Percentiles rank a stretch among this genome's conserved stretches.
Conservation (phyloP, 148 eudicot genomes). For the Limonium bicolor region DNA sequence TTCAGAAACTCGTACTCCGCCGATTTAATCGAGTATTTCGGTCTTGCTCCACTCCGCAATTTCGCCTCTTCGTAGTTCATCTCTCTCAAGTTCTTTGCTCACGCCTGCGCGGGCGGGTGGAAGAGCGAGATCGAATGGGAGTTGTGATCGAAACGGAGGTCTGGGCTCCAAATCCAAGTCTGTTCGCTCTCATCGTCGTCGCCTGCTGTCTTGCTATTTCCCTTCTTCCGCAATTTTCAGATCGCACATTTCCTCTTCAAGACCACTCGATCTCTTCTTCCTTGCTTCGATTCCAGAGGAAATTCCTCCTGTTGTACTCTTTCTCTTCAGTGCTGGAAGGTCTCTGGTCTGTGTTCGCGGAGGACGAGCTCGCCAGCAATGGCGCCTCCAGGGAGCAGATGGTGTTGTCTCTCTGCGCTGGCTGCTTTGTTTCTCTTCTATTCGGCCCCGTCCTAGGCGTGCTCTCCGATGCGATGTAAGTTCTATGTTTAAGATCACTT, state of each 20-base stretch:
- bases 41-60: no score
- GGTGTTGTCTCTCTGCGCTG: conserved; percentile 33
- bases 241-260: conserved; percentile 16
- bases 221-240: conserved; percentile 29
- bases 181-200: conserved; percentile 34
- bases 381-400: conserved; percentile 47
- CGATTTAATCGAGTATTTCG: no score
- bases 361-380: conserved; percentile 38
- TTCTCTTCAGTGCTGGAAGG: conserved; percentile 84
- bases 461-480: conserved; percentile 77
- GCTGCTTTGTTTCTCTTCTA: conserved; percentile 42
- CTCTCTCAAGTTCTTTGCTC: no score
- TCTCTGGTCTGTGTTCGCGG: conserved; percentile 56
- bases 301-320: conserved; percentile 46
- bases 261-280: conserved; percentile 32
- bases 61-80: no score
- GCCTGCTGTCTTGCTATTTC: conserved; percentile 43
- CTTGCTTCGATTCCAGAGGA: conserved; percentile 41
- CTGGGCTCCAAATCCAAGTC: conserved; percentile 43
- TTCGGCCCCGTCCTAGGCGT: conserved; percentile 50
- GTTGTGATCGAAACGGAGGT: conserved; percentile 53
- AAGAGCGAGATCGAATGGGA: conserved; percentile 24
- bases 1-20: no score
- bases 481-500: conserved; percentile 1
- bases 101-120: no score